These are phyloP conservation scores for Stylonectria norvegica DNA, from an alignment of 2,329 filamentous ascomycete genomes.

Conservation along the genomic window DNA sequence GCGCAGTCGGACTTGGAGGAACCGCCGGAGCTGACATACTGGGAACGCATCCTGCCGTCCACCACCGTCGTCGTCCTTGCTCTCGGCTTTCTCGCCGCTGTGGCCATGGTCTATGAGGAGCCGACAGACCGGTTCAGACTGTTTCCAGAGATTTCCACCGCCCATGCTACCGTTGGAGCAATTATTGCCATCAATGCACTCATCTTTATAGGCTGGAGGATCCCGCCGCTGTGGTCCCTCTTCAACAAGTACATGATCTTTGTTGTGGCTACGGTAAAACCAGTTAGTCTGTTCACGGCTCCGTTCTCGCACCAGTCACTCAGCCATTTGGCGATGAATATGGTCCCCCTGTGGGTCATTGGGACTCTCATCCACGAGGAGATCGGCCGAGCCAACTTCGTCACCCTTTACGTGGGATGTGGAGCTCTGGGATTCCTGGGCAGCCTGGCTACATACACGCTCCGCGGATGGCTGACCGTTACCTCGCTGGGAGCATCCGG, in stretches of 20 bases:
- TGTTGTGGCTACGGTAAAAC: constrained; percentile 61
- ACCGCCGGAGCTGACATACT: constrained; percentile 48
- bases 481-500: constrained; percentile 66
- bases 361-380: constrained; percentile 68
- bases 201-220: constrained; percentile 57
- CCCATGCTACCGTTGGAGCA: constrained; percentile 60
- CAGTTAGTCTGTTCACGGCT: constrained; percentile 59
- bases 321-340: constrained; percentile 61
- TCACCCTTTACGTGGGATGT: constrained; percentile 61
- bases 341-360: constrained; percentile 62
- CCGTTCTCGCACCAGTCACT: constrained; percentile 66
- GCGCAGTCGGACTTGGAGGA: constrained; percentile 50
- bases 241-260: constrained; percentile 68
- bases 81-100: constrained; percentile 40
- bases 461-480: constrained; percentile 42
- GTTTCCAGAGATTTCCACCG: constrained; percentile 58
- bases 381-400: constrained; percentile 64
- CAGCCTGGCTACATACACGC: constrained; percentile 51
- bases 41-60: constrained; percentile 55
- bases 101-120: constrained; percentile 51
- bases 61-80: constrained; percentile 46
- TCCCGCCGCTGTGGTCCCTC: constrained; percentile 61
- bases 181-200: constrained; percentile 59
- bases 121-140: constrained; percentile 51
- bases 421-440: constrained; percentile 57